Base-by-base conservation (phyloP, 257 asterid genomes). In the Petunia secreta region DNA sequence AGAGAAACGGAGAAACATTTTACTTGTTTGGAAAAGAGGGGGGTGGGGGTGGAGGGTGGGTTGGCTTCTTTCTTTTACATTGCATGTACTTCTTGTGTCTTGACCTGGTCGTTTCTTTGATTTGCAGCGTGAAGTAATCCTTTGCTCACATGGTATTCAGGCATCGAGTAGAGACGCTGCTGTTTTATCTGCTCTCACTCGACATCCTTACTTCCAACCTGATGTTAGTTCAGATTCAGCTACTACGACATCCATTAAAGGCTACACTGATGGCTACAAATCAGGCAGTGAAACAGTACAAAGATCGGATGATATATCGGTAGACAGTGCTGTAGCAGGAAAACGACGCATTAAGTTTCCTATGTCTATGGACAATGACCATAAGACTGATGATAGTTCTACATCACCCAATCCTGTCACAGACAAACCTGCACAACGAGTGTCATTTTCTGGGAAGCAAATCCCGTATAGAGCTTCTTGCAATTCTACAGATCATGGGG, bases 141-240 rank as follows among this genome's bases (percentile, higher is more conserved):
- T 91, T 68, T 94, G 99, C 88, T 92, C 99, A 37, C 98, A 96
- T 78, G 91, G 89, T 50, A 83, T 96, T 85, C 92, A 94, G 81
- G 92, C 98, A 53, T 89, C 97, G 25, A 94, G 86, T 75, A 91
- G 95, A 85, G 98, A 96, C 74, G 83, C 87, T 40, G 83, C 81
- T 81, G 92, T 92, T 82, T 88, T 92, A 63, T 87, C 96, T 77
- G 89, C 93, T 71, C 83, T 91, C 82, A 89, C 95, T 80, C 97
- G 96, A 55, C 97, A 87, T 82, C 93, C 97, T 59, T 85, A 89
- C 67, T 90, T 90, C 85, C 98, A 90, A 82, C 92, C 94, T 57
- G 97, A 90, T 86, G 89, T 88, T 58, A 96, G 98, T 86, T 96
- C 99, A 8, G 99, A 91, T 80, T 96, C 99, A 63, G 99, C 96